Percentiles rank a stretch among this genome's conserved stretches.
phyloP scores from a whole-genome alignment of 2,329 filamentous ascomycete species.

The Chaetothyriales sp. region DNA sequence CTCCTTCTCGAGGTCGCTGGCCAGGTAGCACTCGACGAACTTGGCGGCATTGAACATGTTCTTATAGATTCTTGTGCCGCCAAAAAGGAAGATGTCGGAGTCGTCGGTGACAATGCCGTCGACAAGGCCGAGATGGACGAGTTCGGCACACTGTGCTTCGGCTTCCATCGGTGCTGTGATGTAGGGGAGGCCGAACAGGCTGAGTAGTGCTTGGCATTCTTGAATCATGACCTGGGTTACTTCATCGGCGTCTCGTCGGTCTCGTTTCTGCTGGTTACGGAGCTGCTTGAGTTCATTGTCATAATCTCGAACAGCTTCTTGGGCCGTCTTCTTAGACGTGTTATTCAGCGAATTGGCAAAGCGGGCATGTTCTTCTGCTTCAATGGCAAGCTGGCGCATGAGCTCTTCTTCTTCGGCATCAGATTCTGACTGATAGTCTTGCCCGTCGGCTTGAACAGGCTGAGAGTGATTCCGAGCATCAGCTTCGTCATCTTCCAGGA shows the following conservation, averaged over 20 bases:
- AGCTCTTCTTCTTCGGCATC: conserved; percentile 77
- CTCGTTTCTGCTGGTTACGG: conserved; percentile 89
- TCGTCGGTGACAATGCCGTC: conserved; percentile 98
- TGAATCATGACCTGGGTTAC: conserved; percentile 92
- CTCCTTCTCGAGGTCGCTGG: conserved; percentile 72
- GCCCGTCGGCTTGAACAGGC: conserved; percentile 18
- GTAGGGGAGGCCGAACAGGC: conserved; percentile 86
- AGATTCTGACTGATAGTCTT: conserved; percentile 50
- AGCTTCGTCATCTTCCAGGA: conserved; percentile 11
- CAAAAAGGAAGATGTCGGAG: conserved; percentile 91
- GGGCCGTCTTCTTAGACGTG: conserved; percentile 47
- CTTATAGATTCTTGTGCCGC: conserved; percentile 91
- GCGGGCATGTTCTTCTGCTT: conserved; percentile 85
- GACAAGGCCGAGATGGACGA: conserved; percentile 73
- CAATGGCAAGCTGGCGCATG: conserved; percentile 68
- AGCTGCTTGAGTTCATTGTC: conserved; percentile 77
- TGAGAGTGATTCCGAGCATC: conserved; percentile 21
- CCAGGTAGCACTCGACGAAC: conserved; percentile 89
- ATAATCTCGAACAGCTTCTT: conserved; percentile 63
- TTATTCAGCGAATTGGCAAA: conserved; percentile 75
- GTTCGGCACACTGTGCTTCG: conserved; percentile 89
- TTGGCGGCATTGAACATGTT: conserved; percentile 99
- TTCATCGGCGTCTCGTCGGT: conserved; percentile 88
- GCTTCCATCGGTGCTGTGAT: conserved; percentile 98
- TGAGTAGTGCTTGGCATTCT: conserved; percentile 83